phyloP scores from a whole-genome alignment of 148 eudicot genomes.

The Spergularia marina region DNA sequence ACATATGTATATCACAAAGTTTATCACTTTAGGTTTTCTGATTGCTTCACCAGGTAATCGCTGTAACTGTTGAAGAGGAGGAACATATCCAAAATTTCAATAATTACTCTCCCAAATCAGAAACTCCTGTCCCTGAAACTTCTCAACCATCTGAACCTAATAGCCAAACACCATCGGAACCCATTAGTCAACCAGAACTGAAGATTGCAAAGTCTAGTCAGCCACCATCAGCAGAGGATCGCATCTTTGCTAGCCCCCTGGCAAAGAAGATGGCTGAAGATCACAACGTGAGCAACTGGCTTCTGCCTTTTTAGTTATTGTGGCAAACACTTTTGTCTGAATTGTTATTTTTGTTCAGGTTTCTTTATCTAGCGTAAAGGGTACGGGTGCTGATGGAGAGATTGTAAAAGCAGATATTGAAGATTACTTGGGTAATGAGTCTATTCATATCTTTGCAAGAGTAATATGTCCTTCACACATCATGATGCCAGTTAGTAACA shows the following conservation, averaged over 20 bases:
- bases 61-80: slow-evolving; percentile 91
- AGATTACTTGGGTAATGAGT: slow-evolving; percentile 71
- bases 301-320: slow-evolving; percentile 1
- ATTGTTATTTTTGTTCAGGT: slow-evolving; percentile 36
- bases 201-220: slow-evolving; percentile 44
- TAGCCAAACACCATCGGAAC: slow-evolving; percentile 41
- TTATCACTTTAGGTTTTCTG: too few relatives aligned
- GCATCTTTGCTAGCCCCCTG: slow-evolving; percentile 93
- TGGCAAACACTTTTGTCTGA: background rate
- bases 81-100: slow-evolving; percentile 71
- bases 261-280: slow-evolving; percentile 95
- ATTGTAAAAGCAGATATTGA: slow-evolving; percentile 96
- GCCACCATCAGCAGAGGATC: slow-evolving; percentile 50
- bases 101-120: slow-evolving; percentile 67
- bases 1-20: background rate
- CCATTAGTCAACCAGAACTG: slow-evolving; percentile 47
- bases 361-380: slow-evolving; percentile 80
- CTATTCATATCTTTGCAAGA: background rate
- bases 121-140: slow-evolving; percentile 42
- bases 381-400: slow-evolving; percentile 93
- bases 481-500: too few relatives aligned
- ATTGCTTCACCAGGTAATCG: slow-evolving; percentile 53
- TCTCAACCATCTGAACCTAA: slow-evolving; percentile 52
- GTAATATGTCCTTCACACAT: too few relatives aligned
- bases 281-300: slow-evolving; percentile 45